Evolutionary conservation across 2,329 filamentous ascomycete genomes (phyloP), one percentile per base, ranked within the genome.

Genomic region (Mariannaea sp.): DNA sequence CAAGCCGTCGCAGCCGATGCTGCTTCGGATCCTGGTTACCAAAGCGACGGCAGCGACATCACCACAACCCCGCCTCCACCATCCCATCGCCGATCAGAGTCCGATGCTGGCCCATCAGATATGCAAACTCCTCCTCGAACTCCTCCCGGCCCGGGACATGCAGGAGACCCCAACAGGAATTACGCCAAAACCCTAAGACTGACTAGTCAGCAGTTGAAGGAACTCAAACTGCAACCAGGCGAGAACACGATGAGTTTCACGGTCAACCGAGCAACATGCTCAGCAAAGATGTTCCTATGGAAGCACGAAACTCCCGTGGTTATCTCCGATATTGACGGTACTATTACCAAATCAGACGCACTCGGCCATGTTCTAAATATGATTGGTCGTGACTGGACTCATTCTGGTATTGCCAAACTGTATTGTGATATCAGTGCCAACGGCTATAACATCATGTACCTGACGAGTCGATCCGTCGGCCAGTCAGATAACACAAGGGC

Each of bases 371-470:
- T 99, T 36, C 75, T 97, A 48, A 97, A 93, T 76, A 94, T 94
- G 85, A 93, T 99, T 60, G 94, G 94, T 35, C 87, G 94, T 41
- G 94, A 99, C 73, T 99, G 94, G 94, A 99, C 94, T 3, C 94
- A 99, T 71, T 83, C 92, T 13, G 94, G 94, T 30, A 93, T 99
- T 19, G 95, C 94, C 17, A 99, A 99, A 75, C 81, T 99, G 7
- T 99, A 97, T 74, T 94, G 89, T 42, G 95, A 99, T 64, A 99
- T 99, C 62, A 86, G 87, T 1, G 86, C 88, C 65, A 99, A 99
- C 67, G 94, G 94, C 6, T 99, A 97, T 79, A 97, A 99, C 71
- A 95, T 99, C 68, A 92, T 99, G 83, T 99, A 99, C 70, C 81
- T 99, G 39, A 99, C 94, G 0, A 95, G 90, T 70, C 87, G 94